phyloP scores from a whole-genome alignment of 306 rosid species.

The Cucurbita argyrosperma region DNA sequence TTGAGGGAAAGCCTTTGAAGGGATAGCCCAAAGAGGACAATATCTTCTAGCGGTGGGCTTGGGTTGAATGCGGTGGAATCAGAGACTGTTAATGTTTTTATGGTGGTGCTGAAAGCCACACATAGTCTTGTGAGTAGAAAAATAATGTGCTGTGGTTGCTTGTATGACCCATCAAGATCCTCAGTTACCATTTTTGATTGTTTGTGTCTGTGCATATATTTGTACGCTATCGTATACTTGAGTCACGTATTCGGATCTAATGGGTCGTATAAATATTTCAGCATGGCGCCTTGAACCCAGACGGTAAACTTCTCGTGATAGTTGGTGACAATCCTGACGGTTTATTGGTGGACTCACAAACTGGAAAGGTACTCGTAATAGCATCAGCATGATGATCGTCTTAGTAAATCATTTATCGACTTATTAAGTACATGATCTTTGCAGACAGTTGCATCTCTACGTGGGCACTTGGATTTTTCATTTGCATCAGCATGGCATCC shows the following conservation, averaged over 20 bases:
- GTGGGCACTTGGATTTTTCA: conserved; percentile 74
- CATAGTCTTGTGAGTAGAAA: not conserved
- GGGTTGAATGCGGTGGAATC: not conserved
- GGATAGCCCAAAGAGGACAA: too few relatives aligned
- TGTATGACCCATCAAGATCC: not conserved
- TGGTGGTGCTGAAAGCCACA: not conserved
- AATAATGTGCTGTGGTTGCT: not conserved
- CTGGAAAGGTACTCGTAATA: conserved; percentile 63
- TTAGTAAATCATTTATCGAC: conserved; percentile 2
- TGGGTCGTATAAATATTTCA: conserved; percentile 13
- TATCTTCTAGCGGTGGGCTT: too few relatives aligned
- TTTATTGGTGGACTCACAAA: conserved; percentile 64
- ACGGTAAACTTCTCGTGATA: conserved; percentile 49
- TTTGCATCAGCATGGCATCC: conserved; percentile 95
- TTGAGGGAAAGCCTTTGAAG: too few relatives aligned
- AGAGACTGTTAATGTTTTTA: not conserved
- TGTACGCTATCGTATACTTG: not conserved
- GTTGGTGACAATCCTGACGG: conserved; percentile 90
- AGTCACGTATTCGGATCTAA: not conserved
- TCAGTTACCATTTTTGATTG: not conserved
- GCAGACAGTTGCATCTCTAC: conserved; percentile 41
- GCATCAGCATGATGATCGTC: not conserved
- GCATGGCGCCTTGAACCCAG: conserved; percentile 81
- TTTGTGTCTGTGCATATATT: not conserved
- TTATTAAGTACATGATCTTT: conserved; percentile 16